Conservation (phyloP, 2,329 filamentous ascomycete species). For the Aureobasidium sp. region DNA sequence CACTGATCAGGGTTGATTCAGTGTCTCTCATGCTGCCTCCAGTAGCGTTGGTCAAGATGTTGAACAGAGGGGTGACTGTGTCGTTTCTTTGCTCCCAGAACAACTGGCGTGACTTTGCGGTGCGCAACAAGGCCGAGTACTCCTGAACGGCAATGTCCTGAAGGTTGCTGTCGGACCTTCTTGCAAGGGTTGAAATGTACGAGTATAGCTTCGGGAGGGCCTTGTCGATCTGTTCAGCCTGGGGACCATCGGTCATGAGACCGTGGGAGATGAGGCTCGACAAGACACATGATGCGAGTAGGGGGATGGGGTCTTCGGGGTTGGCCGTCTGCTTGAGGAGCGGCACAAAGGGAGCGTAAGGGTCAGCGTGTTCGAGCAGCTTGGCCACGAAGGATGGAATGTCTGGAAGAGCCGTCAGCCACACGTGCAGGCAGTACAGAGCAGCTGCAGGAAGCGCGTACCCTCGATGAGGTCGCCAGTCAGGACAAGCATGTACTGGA, state of each 20-base stretch:
- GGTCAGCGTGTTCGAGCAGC: constrained; percentile 61
- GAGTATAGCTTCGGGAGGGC: constrained; percentile 75
- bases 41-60: constrained; percentile 67
- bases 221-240: constrained; percentile 54
- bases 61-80: constrained; percentile 71
- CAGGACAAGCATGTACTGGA: constrained; percentile 90
- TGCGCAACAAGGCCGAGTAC: constrained; percentile 76
- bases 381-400: constrained; percentile 69
- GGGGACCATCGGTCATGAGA: constrained; percentile 51
- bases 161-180: constrained; percentile 76
- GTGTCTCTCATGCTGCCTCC: constrained; percentile 55
- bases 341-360: constrained; percentile 70
- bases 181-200: constrained; percentile 76
- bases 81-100: constrained; percentile 90
- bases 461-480: constrained; percentile 79
- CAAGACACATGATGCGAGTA: constrained; percentile 82
- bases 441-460: constrained; percentile 31
- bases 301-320: constrained; percentile 76
- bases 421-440: not conserved
- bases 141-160: constrained; percentile 94
- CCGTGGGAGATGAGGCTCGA: constrained; percentile 64
- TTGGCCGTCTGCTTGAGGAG: constrained; percentile 77
- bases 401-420: constrained; percentile 43
- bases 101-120: constrained; percentile 61
- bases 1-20: constrained; percentile 50